These are phyloP conservation scores for Xylaria longipes DNA, from an alignment of 495 filamentous ascomycete species.

Conservation along the genomic window DNA sequence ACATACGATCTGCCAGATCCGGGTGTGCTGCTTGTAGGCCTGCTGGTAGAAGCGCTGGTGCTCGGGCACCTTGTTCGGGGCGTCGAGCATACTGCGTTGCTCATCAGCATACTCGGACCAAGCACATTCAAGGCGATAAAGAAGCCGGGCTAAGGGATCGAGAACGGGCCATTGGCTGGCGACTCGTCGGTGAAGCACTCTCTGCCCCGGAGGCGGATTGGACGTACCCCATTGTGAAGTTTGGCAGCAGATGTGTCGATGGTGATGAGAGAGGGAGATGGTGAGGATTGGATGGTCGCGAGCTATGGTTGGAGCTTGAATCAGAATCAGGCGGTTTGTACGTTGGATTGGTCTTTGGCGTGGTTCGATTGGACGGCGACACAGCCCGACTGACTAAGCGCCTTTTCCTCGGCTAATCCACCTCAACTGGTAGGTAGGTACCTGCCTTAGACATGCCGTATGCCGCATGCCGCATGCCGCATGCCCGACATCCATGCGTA, in stretches of 20 bases:
- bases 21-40: conserved; percentile 70
- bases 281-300: conserved; percentile 15
- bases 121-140: not conserved
- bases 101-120: conserved; percentile 16
- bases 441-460: no score
- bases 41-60: conserved; percentile 85
- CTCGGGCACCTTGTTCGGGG: conserved; percentile 83
- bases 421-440: not conserved
- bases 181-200: not conserved
- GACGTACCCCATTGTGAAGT: conserved; percentile 37
- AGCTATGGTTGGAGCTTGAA: conserved; percentile 37
- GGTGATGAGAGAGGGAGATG: conserved; percentile 7
- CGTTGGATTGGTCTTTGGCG: conserved; percentile 12
- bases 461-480: no score
- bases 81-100: conserved; percentile 68
- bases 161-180: conserved; percentile 10
- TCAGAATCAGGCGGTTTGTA: conserved; percentile 23
- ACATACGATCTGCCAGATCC: conserved; percentile 89
- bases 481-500: not conserved
- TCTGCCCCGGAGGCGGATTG: not conserved
- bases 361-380: conserved; percentile 38
- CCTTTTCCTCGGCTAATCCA: conserved; percentile 31
- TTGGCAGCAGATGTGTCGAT: conserved; percentile 22
- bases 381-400: conserved; percentile 37
- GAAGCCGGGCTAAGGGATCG: not conserved